A percentile compares a stretch with the other conserved stretches of the same genome.
Conservation (phyloP, 73 alveolate species). For the Paramecium sonneborni region DNA sequence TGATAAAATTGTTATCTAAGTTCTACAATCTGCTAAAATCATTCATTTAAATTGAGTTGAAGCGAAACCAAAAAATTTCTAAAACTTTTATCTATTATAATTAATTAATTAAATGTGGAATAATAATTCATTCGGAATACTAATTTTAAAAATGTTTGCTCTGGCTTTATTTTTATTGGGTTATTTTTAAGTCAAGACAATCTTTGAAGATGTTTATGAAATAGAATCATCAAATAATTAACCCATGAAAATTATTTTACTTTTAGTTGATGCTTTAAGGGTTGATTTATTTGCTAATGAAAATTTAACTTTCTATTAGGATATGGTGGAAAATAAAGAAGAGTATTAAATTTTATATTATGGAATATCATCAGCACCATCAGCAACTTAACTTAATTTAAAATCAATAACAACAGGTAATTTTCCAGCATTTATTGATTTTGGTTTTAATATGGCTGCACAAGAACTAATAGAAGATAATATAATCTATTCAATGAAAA, state of each 20-base stretch:
- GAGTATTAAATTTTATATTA: neutral
- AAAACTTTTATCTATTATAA: constrained; percentile 57
- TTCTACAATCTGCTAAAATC: constrained; percentile 70
- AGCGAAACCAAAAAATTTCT: constrained; percentile 70
- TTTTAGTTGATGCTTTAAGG: neutral
- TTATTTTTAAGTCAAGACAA: neutral
- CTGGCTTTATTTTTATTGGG: neutral
- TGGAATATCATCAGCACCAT: neutral
- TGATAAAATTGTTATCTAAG: constrained; percentile 44
- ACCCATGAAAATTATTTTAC: neutral
- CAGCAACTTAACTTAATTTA: neutral
- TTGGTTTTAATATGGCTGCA: neutral
- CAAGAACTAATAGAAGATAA: constrained; percentile 52
- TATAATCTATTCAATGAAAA: constrained; percentile 54
- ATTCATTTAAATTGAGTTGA: constrained; percentile 64
- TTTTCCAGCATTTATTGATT: constrained; percentile 10
- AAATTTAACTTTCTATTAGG: neutral
- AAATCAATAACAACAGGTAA: neutral
- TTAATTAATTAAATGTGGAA: too few species aligned
- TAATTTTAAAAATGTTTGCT: neutral
- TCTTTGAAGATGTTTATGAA: neutral
- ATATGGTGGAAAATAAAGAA: neutral
- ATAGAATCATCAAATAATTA: neutral
- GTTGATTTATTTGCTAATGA: neutral
- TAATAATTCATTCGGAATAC: neutral